phyloP scores from a whole-genome alignment of 805 yeast species.

The Maudiozyma barnettii region DNA sequence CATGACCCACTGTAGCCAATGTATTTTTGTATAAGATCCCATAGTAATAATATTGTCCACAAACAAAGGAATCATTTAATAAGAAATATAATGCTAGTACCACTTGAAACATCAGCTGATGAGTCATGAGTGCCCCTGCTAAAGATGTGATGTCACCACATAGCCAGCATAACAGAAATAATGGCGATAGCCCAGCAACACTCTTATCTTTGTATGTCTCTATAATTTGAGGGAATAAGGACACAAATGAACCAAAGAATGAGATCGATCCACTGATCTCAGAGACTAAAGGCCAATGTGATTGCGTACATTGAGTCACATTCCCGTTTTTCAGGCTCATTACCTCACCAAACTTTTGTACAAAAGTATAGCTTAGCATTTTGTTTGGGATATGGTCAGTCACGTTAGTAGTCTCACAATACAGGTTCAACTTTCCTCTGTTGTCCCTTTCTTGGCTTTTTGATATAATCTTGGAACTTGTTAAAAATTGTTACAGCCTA shows the following conservation, averaged over 20 bases:
- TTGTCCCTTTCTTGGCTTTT: no score
- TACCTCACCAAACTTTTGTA: no score
- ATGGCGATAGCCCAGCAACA: slow-evolving; percentile 51
- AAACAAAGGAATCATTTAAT: slow-evolving; percentile 55
- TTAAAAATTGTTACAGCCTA: no score
- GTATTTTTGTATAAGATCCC: slow-evolving; percentile 27
- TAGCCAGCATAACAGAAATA: slow-evolving; percentile 39
- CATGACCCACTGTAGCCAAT: slow-evolving; percentile 29
- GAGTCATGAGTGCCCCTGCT: slow-evolving; percentile 64
- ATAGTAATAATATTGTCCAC: slow-evolving; percentile 67
- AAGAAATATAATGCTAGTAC: slow-evolving; percentile 66
- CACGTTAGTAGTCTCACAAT: no score
- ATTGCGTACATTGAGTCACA: not conserved
- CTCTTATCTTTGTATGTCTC: slow-evolving; percentile 49
- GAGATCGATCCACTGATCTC: slow-evolving; percentile 37
- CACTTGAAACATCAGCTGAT: slow-evolving; percentile 74
- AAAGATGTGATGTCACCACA: slow-evolving; percentile 41
- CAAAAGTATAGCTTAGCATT: no score
- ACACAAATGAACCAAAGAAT: slow-evolving; percentile 35
- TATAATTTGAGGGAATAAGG: slow-evolving; percentile 49
- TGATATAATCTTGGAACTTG: no score
- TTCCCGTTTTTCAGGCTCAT: not conserved
- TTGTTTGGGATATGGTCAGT: no score
- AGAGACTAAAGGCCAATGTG: slow-evolving; percentile 26
- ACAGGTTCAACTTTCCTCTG: no score